Conservation (phyloP, 1,139 yeast species). For the Martiniozyma asiatica region DNA sequence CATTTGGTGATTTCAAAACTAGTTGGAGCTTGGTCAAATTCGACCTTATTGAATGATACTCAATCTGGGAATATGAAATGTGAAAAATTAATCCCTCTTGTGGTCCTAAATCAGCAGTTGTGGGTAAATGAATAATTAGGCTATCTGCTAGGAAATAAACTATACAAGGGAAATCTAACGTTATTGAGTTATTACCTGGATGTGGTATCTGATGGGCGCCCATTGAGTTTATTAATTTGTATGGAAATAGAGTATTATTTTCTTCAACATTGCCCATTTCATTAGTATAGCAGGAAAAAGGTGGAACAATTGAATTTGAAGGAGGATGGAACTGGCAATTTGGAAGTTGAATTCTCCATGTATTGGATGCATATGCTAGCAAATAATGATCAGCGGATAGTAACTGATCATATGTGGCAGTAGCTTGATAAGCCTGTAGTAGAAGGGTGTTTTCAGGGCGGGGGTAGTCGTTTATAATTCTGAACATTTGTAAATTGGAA, state of each 20-base stretch:
- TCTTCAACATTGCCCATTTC: slow-evolving; percentile 1
- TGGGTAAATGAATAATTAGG: slow-evolving; percentile 8
- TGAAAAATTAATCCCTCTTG: slow-evolving; percentile 8
- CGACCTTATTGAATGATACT: slow-evolving; percentile 6
- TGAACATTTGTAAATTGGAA: slow-evolving; percentile 1
- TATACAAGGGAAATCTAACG: slow-evolving; percentile 8
- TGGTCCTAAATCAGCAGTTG: slow-evolving; percentile 1
- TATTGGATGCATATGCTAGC: slow-evolving; percentile 13
- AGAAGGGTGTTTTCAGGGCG: slow-evolving; percentile 14
- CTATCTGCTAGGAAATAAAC: slow-evolving; percentile 10
- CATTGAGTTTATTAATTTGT: slow-evolving; percentile 1
- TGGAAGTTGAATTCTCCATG: slow-evolving; percentile 11
- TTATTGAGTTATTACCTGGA: slow-evolving; percentile 6
- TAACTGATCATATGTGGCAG: slow-evolving; percentile 10
- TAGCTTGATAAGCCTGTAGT: slow-evolving; percentile 7
- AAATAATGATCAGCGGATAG: slow-evolving; percentile 10
- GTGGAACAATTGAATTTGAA: slow-evolving; percentile 4
- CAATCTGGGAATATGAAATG: slow-evolving; percentile 8
- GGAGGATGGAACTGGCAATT: slow-evolving; percentile 8
- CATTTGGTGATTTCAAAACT: neutral
- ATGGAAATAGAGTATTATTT: slow-evolving; percentile 6
- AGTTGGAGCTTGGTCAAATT: slow-evolving; percentile 11
- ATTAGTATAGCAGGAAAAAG: too few relatives aligned
- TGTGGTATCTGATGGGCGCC: slow-evolving; percentile 2
- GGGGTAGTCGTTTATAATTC: slow-evolving; percentile 8